A percentile compares a stretch with the other conserved stretches of the same genome.
Conservation (phyloP, 1,284 basidiomycete genomes). For the Heterobasidion parviporum region DNA sequence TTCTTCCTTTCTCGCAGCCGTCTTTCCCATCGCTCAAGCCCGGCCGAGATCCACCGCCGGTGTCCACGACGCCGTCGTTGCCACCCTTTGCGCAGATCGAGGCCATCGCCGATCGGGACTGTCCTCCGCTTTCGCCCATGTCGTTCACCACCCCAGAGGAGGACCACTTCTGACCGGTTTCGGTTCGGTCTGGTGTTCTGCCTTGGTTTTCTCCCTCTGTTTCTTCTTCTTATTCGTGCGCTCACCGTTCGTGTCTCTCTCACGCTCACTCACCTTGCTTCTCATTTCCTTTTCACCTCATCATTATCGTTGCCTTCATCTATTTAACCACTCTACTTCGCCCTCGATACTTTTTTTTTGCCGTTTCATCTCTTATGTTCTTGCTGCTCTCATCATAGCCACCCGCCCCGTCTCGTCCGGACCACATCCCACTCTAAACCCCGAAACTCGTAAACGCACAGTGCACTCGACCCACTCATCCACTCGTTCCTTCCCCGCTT, state of each 20-base stretch:
- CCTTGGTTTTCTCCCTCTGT: slow-evolving; percentile 12
- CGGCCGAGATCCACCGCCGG: slow-evolving; percentile 10
- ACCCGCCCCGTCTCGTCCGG: not conserved
- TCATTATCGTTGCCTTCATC: slow-evolving; percentile 13
- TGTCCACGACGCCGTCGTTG: slow-evolving; percentile 39
- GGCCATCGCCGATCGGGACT: slow-evolving; percentile 70
- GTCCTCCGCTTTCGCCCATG: slow-evolving; percentile 60
- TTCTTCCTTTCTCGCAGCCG: slow-evolving; percentile 30
- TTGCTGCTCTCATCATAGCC: not conserved
- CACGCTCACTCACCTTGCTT: slow-evolving; percentile 11
- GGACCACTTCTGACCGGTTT: slow-evolving; percentile 18
- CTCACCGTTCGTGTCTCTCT: not conserved
- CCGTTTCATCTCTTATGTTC: slow-evolving; percentile 3
- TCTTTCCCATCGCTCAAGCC: slow-evolving; percentile 31
- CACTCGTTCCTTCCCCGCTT: slow-evolving; percentile 3
- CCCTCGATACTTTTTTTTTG: slow-evolving; percentile 5
- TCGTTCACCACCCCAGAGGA: slow-evolving; percentile 52
- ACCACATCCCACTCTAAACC: not conserved
- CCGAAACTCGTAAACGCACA: not conserved
- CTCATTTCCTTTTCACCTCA: slow-evolving; percentile 12
- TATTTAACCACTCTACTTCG: slow-evolving; percentile 12
- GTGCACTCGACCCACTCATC: not conserved
- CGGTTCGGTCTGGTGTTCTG: slow-evolving; percentile 3
- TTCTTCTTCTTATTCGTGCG: slow-evolving; percentile 15
- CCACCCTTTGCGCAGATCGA: slow-evolving; percentile 74